These are phyloP conservation scores for Ceratocystis cacaofunesta DNA, from an alignment of 2,329 filamentous ascomycete genomes.

Conservation along the genomic window DNA sequence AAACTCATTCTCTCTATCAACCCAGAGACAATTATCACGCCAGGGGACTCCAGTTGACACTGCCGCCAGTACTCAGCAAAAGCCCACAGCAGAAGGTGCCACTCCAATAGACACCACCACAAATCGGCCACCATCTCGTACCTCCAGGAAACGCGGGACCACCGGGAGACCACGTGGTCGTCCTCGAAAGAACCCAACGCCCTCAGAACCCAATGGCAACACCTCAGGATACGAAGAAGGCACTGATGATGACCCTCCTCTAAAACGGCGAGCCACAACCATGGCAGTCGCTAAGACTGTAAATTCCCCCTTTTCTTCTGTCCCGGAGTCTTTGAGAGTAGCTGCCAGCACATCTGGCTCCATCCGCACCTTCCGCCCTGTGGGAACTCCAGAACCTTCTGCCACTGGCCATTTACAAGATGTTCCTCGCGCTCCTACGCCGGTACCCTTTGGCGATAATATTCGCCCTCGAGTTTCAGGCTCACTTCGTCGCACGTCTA, in stretches of 20 bases:
- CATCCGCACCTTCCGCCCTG: slow-evolving; percentile 67
- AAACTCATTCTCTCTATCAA: background rate
- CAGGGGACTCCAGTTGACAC: slow-evolving; percentile 8
- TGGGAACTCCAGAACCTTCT: slow-evolving; percentile 37
- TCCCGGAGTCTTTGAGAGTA: slow-evolving; percentile 70
- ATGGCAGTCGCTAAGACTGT: slow-evolving; percentile 59
- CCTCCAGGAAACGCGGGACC: slow-evolving; percentile 35
- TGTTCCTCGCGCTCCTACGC: slow-evolving; percentile 61
- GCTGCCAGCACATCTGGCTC: slow-evolving; percentile 82
- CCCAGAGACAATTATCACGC: slow-evolving; percentile 2
- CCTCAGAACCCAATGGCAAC: slow-evolving; percentile 38
- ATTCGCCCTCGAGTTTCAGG: slow-evolving; percentile 20
- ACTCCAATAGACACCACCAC: slow-evolving; percentile 22
- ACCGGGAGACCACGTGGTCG: slow-evolving; percentile 43
- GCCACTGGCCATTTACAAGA: slow-evolving; percentile 47
- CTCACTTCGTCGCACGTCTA: slow-evolving; percentile 45
- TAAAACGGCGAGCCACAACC: slow-evolving; percentile 62
- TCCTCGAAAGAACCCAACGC: slow-evolving; percentile 36
- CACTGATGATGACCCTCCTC: slow-evolving; percentile 38
- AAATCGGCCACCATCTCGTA: slow-evolving; percentile 46
- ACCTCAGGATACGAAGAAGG: slow-evolving; percentile 60
- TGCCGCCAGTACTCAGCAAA: slow-evolving; percentile 3
- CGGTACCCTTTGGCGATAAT: slow-evolving; percentile 37
- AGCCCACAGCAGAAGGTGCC: slow-evolving; percentile 7
- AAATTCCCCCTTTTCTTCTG: slow-evolving; percentile 54